Conservation (phyloP, 148 eudicot genomes). For the Heliamphora exappendiculata region DNA sequence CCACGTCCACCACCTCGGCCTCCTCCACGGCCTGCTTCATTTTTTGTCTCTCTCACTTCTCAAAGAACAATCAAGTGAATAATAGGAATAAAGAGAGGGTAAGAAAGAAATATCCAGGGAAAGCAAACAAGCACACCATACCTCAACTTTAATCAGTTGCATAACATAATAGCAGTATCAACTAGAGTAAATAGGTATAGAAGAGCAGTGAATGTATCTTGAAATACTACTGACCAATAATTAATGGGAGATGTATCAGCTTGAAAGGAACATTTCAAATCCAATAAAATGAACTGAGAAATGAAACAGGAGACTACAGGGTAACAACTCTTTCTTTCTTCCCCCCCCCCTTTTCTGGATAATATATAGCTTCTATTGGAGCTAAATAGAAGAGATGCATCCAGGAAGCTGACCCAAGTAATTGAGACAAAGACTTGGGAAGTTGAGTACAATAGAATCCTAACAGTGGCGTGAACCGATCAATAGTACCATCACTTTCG, state of each 20-base stretch:
- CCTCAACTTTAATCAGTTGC: background rate
- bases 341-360: background rate
- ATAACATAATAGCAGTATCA: background rate
- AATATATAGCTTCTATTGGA: background rate
- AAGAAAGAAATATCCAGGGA: background rate
- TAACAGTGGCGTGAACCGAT: background rate
- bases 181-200: background rate
- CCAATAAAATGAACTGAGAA: background rate
- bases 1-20: slow-evolving; percentile 20
- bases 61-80: background rate
- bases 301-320: background rate
- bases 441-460: background rate
- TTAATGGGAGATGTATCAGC: background rate
- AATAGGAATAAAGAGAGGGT: background rate
- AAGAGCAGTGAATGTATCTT: background rate
- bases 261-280: background rate
- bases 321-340: background rate
- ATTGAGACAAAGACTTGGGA: background rate
- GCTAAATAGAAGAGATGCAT: background rate
- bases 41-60: slow-evolving; percentile 62
- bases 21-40: slow-evolving; percentile 57
- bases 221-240: background rate
- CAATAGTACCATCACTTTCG: background rate
- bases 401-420: background rate
- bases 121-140: too few relatives aligned